phyloP scores from a whole-genome alignment of 2,329 filamentous ascomycete species.

The Scedosporium minutisporum region DNA sequence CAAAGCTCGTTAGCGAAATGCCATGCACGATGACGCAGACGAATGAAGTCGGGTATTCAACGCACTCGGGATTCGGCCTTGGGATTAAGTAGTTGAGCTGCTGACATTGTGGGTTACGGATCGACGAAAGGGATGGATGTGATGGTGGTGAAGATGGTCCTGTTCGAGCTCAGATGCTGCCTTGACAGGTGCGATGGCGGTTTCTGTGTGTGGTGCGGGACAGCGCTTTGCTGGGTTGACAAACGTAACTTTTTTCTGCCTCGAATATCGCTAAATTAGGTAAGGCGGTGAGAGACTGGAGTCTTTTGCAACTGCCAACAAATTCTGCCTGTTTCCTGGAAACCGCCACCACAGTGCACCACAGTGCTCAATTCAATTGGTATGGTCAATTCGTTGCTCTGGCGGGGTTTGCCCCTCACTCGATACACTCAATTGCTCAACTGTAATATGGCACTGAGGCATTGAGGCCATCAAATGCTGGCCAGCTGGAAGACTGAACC shows the following conservation, averaged over 20 bases:
- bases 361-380: no score
- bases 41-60: conserved; percentile 16
- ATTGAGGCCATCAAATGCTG: no score
- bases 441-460: no score
- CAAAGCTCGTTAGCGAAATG: conserved; percentile 15
- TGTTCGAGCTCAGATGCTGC: conserved; percentile 2
- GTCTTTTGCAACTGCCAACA: neutral
- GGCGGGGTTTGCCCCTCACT: neutral
- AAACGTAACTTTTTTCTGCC: conserved; percentile 5
- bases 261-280: neutral
- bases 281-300: neutral
- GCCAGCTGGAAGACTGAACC: no score
- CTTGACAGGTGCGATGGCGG: neutral
- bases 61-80: conserved; percentile 95
- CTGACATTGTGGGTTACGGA: conserved; percentile 59
- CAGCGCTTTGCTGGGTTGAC: neutral
- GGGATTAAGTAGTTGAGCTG: conserved; percentile 94
- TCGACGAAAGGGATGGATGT: conserved; percentile 7
- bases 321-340: no score
- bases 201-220: conserved; percentile 2
- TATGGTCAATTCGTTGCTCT: no score
- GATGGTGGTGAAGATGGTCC: neutral
- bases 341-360: no score
- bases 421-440: neutral
- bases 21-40: conserved; percentile 31